A percentile compares a stretch with the other conserved stretches of the same genome.
Evolutionary conservation across 306 rosid genomes (phyloP).

Genomic region (Malus fusca): DNA sequence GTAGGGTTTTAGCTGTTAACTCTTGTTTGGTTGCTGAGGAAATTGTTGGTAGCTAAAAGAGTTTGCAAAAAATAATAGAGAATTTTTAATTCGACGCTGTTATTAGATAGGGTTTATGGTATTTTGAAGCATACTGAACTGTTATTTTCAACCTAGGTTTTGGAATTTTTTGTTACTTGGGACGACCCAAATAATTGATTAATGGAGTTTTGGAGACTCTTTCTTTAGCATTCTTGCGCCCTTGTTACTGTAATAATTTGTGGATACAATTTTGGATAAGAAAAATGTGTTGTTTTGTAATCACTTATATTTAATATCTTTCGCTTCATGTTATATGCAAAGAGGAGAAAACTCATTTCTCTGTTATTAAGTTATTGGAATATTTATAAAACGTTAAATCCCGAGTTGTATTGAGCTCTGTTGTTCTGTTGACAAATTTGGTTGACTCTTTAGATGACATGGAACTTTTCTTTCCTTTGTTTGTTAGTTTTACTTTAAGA

Average conservation of each 20-base stretch:
- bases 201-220: background rate
- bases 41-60: background rate
- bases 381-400: background rate
- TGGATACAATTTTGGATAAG: background rate
- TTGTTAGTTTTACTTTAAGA: background rate
- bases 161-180: background rate
- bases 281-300: background rate
- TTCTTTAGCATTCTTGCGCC: background rate
- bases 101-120: background rate
- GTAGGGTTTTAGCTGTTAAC: conserved; percentile 15
- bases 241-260: background rate
- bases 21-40: background rate
- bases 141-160: background rate
- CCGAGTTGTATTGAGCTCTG: background rate
- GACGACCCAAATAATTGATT: background rate
- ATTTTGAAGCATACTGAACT: background rate
- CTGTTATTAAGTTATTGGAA: background rate
- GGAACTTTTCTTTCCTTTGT: background rate
- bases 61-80: background rate
- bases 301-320: background rate
- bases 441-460: too few species aligned
- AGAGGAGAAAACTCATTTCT: background rate
- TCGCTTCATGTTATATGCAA: background rate
- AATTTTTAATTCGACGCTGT: background rate
- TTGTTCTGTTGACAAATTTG: background rate